Base-by-base conservation (phyloP, 2,329 filamentous ascomycete genomes). In the Coniella lustricola region DNA sequence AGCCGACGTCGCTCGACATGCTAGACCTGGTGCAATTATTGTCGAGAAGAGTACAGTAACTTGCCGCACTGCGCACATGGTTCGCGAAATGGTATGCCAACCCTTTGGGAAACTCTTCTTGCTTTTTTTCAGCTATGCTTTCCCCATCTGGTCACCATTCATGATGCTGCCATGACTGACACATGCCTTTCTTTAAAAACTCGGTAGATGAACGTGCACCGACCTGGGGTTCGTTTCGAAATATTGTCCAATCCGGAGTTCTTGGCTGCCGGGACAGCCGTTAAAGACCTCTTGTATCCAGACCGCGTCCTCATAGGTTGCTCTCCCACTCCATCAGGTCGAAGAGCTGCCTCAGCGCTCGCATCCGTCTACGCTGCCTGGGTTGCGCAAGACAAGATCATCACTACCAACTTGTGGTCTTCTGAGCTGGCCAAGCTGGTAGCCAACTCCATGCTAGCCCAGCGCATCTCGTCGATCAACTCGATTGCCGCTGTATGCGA, bases 11-110 rank as follows among this genome's bases (percentile, higher is more conserved):
- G 86, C 85, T 9, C 70, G 77, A 55, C 72, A 82, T 53, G 83
- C 85, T 3, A 79, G 75, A 25, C 70, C 75, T 16, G 82, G 82
- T 41, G 79, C 84, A 47, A 86, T 90, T 48, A 79, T 91, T 44
- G 86, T 90, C 17, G 86, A 90, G 69, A 91, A 90, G 70, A 85
- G 81, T 48, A 91, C 87, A 0, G 87, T 90, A 21, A 87, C 87
- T 3, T 87, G 84, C 62, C 73, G 82, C 52, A 90, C 86, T 4
- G 84, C 85, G 2, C 76, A 87, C 56, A 76, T 81, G 29, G 80
- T 90, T 34, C 74, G 77, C 56, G 76, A 83, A 55, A 87, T 82
- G 55, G 81, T 88, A 66, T 65, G 73, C 62, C 40, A 2, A 48
- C 51, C 3, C n/a, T 21, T 39, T 21, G 10, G 18, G 16, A 12